Evolutionary conservation across 805 yeast species (phyloP), one percentile per base, ranked within the genome.

Genomic region (Torulaspora delbrueckii): DNA sequence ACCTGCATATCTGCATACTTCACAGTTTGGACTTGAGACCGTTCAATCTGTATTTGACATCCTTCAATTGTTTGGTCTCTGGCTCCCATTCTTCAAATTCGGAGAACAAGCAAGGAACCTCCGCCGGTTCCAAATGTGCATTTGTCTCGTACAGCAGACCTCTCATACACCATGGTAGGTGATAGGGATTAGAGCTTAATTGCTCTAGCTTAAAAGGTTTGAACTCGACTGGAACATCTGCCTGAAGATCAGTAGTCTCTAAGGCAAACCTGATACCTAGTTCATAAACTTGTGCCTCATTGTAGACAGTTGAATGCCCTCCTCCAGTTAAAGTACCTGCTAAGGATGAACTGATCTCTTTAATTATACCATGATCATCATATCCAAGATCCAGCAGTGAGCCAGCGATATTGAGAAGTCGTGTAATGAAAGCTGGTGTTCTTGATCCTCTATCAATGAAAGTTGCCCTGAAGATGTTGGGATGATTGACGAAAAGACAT

Each of bases 251-350:
- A 14, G 82, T 77, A 0, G 97, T 87, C 55, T 85, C 89, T 18
- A 90, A 65, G 1, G 86, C 77, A 60, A 85, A 83, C 48, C 81
- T 75, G 34, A 90, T 58, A 0, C 93, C 96, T 50, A 86, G 61
- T 53, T 82, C 86, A 61, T 91, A 91, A 1, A 93, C 98, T 45
- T 81, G 77, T 3, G 82, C 79, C 53, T 87, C 96, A 56, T 86
- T 84, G 65, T 91, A 91, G 23, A 93, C 81, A 51, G 77, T 83
- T 0, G 97, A 89, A 63, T 91, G 99, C 0, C 99, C 99, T 6
- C 93, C 90, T 2, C 97, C 96, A 0, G 96, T 91, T 43, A 93
- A 70, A 1, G 96, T 85, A 0, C 99, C 99, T 0, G 95, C 93
- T 51, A 85, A 65, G 0, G 86, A 75, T 34, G 73, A 76, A 45